Conservation (phyloP, 1,284 basidiomycete genomes). For the Fomes fomentarius region DNA sequence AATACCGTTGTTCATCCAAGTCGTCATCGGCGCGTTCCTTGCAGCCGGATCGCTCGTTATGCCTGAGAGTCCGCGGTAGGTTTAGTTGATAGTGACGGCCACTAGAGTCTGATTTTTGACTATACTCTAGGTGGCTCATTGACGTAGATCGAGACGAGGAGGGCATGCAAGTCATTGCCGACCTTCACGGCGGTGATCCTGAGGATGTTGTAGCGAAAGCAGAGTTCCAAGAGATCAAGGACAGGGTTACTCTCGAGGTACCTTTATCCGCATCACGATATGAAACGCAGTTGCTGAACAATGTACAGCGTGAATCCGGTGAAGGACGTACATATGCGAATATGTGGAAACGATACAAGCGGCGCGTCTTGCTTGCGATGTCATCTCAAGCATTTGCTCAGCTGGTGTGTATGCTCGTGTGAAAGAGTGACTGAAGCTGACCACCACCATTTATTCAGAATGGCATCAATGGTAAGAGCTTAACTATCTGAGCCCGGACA, state of each 20-base stretch:
- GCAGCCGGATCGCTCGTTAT: conserved; percentile 84
- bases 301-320: conserved; percentile 64
- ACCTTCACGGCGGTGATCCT: conserved; percentile 88
- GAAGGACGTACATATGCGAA: conserved; percentile 81
- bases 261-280: conserved; percentile 24
- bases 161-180: conserved; percentile 88
- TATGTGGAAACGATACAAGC: conserved; percentile 91
- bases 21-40: conserved; percentile 85
- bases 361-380: conserved; percentile 94
- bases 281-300: not conserved
- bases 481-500: not conserved
- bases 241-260: conserved; percentile 84
- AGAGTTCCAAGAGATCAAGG: conserved; percentile 94
- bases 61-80: conserved; percentile 89
- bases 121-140: conserved; percentile 77
- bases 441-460: too few species aligned
- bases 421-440: too few species aligned
- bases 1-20: conserved; percentile 85
- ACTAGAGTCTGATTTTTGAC: conserved; percentile 4
- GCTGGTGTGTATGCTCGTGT: conserved; percentile 74
- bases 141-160: conserved; percentile 87
- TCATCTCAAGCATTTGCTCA: conserved; percentile 97
- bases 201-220: conserved; percentile 73
- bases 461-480: conserved; percentile 79
- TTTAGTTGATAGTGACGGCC: not conserved